These are phyloP conservation scores for Daldinia bambusicola DNA, from an alignment of 495 filamentous ascomycete genomes.

Conservation along the genomic window DNA sequence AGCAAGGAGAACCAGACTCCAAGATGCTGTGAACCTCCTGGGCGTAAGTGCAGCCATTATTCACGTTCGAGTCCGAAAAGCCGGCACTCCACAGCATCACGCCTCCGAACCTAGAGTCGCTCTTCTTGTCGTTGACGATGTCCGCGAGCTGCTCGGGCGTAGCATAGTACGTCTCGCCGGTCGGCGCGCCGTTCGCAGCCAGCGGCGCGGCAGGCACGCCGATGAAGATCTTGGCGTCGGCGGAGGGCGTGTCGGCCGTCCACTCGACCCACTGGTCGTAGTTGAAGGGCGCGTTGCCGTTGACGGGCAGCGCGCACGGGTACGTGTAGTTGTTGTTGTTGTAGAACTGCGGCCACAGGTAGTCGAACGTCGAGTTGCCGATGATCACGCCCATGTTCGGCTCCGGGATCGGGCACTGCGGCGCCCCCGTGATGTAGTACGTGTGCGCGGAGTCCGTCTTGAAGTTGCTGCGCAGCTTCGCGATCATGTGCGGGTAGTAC, in stretches of 20 bases:
- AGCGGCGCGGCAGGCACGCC: conserved; percentile 57
- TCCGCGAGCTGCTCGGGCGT: conserved; percentile 50
- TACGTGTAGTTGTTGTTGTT: conserved; percentile 53
- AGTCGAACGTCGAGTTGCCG: conserved; percentile 58
- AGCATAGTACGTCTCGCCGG: conserved; percentile 58
- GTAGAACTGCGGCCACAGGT: conserved; percentile 62
- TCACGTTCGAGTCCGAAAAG: conserved; percentile 56
- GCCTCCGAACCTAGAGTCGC: conserved; percentile 58
- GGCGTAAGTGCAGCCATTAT: conserved; percentile 56
- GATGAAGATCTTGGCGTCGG: conserved; percentile 60
- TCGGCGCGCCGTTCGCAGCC: conserved; percentile 53
- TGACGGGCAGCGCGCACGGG: conserved; percentile 48
- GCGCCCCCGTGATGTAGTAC: conserved; percentile 68
- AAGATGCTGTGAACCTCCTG: conserved; percentile 47
- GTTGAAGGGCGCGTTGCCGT: conserved; percentile 52
- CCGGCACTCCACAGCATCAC: conserved; percentile 66
- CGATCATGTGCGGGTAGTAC: conserved; percentile 56
- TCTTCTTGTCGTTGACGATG: conserved; percentile 48
- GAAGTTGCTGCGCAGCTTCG: conserved; percentile 59
- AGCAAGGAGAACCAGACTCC: conserved; percentile 21
- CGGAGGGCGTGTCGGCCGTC: conserved; percentile 52
- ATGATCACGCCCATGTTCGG: conserved; percentile 63
- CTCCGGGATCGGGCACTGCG: conserved; percentile 67
- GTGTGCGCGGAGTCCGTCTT: conserved; percentile 52
- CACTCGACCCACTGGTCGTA: conserved; percentile 59